These are phyloP conservation scores for Xylaria acuta DNA, from an alignment of 495 filamentous ascomycete species.

Conservation along the genomic window DNA sequence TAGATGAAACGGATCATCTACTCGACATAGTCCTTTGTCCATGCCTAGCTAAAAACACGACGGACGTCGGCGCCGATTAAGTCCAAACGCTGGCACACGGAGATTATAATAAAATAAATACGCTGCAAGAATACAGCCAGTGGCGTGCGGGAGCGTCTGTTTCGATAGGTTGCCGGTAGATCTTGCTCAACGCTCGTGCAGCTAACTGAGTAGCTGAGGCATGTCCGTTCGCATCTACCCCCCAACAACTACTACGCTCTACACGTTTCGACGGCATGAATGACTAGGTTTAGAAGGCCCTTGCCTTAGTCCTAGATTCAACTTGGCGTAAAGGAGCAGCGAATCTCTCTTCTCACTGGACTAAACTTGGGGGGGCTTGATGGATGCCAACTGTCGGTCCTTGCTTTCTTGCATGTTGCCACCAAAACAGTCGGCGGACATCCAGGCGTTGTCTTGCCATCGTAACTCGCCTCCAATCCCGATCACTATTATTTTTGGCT, in stretches of 20 bases:
- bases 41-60: slow-evolving; percentile 1
- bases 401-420: background rate
- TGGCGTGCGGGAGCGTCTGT: background rate
- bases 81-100: background rate
- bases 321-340: background rate
- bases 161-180: slow-evolving; percentile 1
- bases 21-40: background rate
- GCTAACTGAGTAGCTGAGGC: background rate
- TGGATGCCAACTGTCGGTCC: background rate
- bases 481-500: background rate
- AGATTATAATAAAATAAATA: background rate
- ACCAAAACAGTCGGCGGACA: background rate
- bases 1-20: background rate
- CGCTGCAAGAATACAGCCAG: slow-evolving; percentile 8
- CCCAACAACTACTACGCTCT: slow-evolving; percentile 6
- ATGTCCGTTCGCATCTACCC: background rate
- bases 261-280: background rate
- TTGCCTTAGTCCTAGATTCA: slow-evolving; percentile 12
- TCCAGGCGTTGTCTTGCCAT: background rate
- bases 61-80: background rate
- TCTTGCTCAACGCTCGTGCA: slow-evolving; percentile 5
- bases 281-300: background rate
- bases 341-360: background rate
- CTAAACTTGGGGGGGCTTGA: background rate
- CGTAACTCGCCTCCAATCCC: background rate